Evolutionary conservation across 2,329 filamentous ascomycete genomes (phyloP), one percentile per base, ranked within the genome.

Genomic region (Reticulascus tulasneorum): DNA sequence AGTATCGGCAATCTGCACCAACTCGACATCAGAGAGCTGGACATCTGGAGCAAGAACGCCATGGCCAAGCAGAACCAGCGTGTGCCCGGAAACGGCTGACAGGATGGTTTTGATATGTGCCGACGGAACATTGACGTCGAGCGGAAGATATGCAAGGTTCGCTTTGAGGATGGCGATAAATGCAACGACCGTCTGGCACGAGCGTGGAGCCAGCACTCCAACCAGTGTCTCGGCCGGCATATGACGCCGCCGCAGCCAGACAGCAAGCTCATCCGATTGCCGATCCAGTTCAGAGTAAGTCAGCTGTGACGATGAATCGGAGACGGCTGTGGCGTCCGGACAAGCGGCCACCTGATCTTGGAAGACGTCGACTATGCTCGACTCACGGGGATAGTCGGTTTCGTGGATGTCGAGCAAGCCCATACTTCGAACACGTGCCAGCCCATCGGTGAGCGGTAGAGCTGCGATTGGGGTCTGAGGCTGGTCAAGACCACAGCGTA

Each of bases 141-240:
- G 30, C 0, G 52, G 52, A 5, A 55, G 26, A 27, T 55, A 55
- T 2, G 52, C 52, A 10, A 52, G 13, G 19, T 41, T 44, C 3
- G 52, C 49, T 23, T 53, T 54, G 5, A 55, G 32, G 29, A 54
- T 46, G n/a, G 50, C 50, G 0, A 52, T 10, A 12, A 55, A 47
- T 2, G 49, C 44, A 9, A 46, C 29, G 7, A 53, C 33, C 0
- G 52, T 46, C 17, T 50, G 23, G n/a, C 53, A 56, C 0, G 51
- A 53, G 0, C 52, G 35, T 2, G n/a, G 15, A 2, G 50, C 40
- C 4, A 46, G 29, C 7, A 53, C 49, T 3, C 38, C 40, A 1
- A 54, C 37, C 7, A 53, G 27, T 1, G 42, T 42, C 16, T 48
- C 49, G 8, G 31, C 7, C 9, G 12, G 12, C 31, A 33, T 33